Percentiles rank a stretch among this genome's conserved stretches.
phyloP scores from a whole-genome alignment of 1,284 basidiomycete species.

The Cystobasidium pallidum region DNA sequence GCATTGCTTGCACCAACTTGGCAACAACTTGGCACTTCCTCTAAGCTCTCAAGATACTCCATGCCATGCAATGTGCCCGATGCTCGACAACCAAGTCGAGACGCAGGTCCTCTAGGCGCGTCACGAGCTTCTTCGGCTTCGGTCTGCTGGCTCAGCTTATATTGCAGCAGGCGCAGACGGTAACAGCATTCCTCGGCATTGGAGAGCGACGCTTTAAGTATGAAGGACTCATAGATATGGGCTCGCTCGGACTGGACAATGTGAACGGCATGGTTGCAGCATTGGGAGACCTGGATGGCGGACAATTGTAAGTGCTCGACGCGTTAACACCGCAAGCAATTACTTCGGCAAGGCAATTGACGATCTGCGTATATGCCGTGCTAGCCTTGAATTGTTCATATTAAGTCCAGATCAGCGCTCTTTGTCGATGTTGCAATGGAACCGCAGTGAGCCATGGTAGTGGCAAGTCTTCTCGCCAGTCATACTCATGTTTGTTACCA shows the following conservation, averaged over 20 bases:
- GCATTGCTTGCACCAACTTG: no score
- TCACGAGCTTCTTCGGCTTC: conserved; percentile 15
- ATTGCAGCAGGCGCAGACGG: conserved; percentile 26
- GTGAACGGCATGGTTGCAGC: conserved; percentile 73
- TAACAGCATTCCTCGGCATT: conserved; percentile 30
- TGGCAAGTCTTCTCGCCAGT: background rate
- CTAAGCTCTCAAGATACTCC: background rate
- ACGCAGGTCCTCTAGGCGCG: background rate
- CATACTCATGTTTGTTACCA: background rate
- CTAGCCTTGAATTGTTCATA: conserved; percentile 71
- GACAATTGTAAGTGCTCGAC: conserved; percentile 75
- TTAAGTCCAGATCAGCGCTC: conserved; percentile 73
- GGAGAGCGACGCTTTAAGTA: conserved; percentile 72
- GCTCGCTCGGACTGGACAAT: conserved; percentile 74
- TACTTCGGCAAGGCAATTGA: no score
- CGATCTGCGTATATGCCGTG: conserved; percentile 6
- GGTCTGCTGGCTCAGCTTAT: conserved; percentile 7
- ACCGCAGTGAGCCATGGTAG: conserved; percentile 66
- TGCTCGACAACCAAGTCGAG: conserved; percentile 1
- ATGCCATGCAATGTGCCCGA: conserved; percentile 5
- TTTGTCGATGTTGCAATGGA: conserved; percentile 78
- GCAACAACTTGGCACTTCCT: no score
- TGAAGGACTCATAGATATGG: conserved; percentile 80
- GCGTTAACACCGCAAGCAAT: background rate
- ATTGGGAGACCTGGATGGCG: conserved; percentile 92